Evolutionary conservation across 1,284 basidiomycete species (phyloP).

Genomic region (Vanrija humicola): DNA sequence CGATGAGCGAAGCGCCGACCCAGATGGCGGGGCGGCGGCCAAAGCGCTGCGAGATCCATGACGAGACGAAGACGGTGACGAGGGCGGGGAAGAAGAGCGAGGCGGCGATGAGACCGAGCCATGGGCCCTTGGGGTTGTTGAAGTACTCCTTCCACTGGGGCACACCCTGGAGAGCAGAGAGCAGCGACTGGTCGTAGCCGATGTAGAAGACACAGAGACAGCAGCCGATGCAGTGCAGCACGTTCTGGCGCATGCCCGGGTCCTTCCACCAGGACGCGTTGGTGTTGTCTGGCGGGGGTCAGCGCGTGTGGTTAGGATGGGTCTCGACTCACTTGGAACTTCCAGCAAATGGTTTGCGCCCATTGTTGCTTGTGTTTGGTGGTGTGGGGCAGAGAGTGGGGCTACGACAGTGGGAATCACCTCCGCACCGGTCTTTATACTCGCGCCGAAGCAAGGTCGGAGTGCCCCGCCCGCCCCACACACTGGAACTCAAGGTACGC

Average conservation of each 20-base stretch:
- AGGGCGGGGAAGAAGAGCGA: conserved; percentile 28
- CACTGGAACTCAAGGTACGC: no score
- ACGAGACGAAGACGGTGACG: conserved; percentile 21
- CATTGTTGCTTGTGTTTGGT: no score
- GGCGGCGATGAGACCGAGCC: conserved; percentile 27
- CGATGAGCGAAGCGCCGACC: conserved; percentile 24
- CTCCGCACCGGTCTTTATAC: no score
- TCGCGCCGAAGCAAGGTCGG: no score
- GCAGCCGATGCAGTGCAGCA: conserved; percentile 21
- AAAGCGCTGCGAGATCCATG: conserved; percentile 18
- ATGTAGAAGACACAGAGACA: conserved; percentile 27
- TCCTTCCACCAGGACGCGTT: conserved; percentile 28
- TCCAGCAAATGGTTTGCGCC: no score
- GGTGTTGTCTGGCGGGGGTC: conserved; percentile 22
- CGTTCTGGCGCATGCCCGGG: conserved; percentile 22
- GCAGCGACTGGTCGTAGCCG: conserved; percentile 24
- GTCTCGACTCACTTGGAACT: neutral
- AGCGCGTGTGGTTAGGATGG: neutral
- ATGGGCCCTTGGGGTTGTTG: conserved; percentile 15
- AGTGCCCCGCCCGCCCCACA: no score
- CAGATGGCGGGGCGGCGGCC: conserved; percentile 24
- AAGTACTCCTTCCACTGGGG: conserved; percentile 30
- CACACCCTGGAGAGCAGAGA: conserved; percentile 23
- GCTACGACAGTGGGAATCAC: no score
- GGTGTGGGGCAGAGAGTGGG: no score